Percentiles rank a stretch among this genome's conserved stretches.
Evolutionary conservation across 305 asterid species (phyloP).

Genomic region (Lippia alba): DNA sequence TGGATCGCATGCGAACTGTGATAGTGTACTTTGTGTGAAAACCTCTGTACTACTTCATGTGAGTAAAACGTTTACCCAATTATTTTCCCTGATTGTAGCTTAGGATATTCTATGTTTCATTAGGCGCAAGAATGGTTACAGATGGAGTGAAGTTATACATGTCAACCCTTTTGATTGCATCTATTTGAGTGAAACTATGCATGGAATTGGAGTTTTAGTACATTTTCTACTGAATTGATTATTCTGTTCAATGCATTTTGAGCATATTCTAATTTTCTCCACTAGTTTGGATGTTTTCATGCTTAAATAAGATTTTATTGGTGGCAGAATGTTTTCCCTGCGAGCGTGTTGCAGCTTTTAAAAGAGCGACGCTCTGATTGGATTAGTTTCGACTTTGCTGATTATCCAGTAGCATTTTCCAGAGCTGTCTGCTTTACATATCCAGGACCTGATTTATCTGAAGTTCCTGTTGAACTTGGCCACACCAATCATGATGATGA

Average conservation of each 20-base stretch:
- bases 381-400: slow-evolving; percentile 46
- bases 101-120: slow-evolving; percentile 19
- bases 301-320: slow-evolving; percentile 9
- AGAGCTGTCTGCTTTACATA: slow-evolving; percentile 36
- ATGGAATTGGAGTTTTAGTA: slow-evolving; percentile 11
- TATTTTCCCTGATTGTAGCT: slow-evolving; percentile 22
- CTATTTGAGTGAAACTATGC: slow-evolving; percentile 8
- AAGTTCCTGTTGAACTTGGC: slow-evolving; percentile 38
- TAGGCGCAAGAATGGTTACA: slow-evolving; percentile 9
- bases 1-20: slow-evolving; percentile 35
- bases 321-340: slow-evolving; percentile 52
- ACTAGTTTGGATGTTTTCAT: slow-evolving; percentile 1
- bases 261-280: background rate
- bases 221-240: background rate
- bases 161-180: slow-evolving; percentile 12
- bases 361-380: slow-evolving; percentile 47
- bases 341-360: slow-evolving; percentile 44
- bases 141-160: background rate
- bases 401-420: slow-evolving; percentile 36
- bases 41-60: slow-evolving; percentile 48
- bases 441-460: slow-evolving; percentile 41
- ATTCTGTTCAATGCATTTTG: slow-evolving; percentile 24
- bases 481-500: slow-evolving; percentile 45
- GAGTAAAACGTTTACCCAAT: slow-evolving; percentile 23
- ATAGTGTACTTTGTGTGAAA: slow-evolving; percentile 48